Conservation (phyloP, 139 green algal species). For the Spirogloea muscicola region DNA sequence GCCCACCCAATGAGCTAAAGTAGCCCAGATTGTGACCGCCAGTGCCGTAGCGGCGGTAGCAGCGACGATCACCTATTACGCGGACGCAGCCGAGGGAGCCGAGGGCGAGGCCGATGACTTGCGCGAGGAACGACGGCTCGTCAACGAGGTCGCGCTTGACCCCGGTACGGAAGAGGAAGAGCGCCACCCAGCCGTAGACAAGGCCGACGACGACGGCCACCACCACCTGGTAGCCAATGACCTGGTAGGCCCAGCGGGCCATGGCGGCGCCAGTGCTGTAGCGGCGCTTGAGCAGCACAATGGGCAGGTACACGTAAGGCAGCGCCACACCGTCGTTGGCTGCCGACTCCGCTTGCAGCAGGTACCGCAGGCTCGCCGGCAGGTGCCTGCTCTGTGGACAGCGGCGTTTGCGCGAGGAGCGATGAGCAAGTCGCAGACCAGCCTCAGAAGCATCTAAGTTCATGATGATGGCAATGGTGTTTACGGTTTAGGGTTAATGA, state of each 20-base stretch:
- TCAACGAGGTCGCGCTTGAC: slow-evolving; percentile 5
- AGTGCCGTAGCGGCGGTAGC: too few relatives aligned
- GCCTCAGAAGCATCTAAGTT: too few relatives aligned
- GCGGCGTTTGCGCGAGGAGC: too few relatives aligned
- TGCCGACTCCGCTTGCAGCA: slow-evolving; percentile 16
- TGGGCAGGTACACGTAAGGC: slow-evolving; percentile 17
- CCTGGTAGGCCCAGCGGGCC: slow-evolving; percentile 8
- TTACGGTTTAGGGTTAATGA: too few relatives aligned
- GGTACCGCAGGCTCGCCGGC: slow-evolving; percentile 5
- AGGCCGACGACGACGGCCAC: background rate
- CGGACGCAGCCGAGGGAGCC: slow-evolving; percentile 6
- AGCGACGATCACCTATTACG: slow-evolving; percentile 7
- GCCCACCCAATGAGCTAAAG: too few relatives aligned
- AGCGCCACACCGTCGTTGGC: slow-evolving; percentile 27
- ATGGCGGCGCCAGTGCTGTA: background rate
- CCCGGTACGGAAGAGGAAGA: background rate
- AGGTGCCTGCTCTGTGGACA: too few relatives aligned
- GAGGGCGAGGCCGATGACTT: slow-evolving; percentile 27
- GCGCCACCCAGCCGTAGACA: background rate
- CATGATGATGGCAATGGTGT: too few relatives aligned
- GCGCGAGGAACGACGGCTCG: slow-evolving; percentile 29
- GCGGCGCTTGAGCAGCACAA: background rate
- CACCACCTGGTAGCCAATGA: slow-evolving; percentile 4
- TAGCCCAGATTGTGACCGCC: too few relatives aligned
- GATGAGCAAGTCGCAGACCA: too few relatives aligned